Conservation (phyloP, 305 asterid genomes). For the Fraxinus sp. region DNA sequence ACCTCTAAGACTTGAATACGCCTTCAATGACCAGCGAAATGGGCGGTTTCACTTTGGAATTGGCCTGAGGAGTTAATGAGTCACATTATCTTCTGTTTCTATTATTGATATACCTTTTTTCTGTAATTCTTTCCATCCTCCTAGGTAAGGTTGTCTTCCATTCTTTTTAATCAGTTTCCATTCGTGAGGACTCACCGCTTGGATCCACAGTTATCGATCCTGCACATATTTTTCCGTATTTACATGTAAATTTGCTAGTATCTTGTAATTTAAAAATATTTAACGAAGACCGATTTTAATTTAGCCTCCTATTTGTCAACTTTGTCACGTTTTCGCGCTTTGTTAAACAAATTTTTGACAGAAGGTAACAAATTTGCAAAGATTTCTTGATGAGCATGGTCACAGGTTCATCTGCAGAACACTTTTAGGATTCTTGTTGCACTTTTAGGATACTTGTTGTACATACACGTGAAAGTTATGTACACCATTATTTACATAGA, state of each 20-base stretch:
- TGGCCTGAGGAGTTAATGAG: constrained; percentile 62
- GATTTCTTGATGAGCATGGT: neutral
- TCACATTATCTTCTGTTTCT: neutral
- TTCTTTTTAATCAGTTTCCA: neutral
- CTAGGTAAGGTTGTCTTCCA: neutral
- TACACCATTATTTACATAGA: too few relatives aligned
- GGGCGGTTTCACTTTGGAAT: constrained; percentile 93
- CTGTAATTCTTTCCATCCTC: too few relatives aligned
- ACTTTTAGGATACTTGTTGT: too few relatives aligned
- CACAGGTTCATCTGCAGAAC: neutral
- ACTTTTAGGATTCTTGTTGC: too few relatives aligned
- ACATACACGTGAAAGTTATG: too few relatives aligned
- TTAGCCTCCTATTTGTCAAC: neutral
- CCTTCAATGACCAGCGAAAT: constrained; percentile 66
- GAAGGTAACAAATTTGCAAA: neutral
- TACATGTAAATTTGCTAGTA: too few relatives aligned
- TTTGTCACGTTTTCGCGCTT: too few relatives aligned
- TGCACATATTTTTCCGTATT: too few relatives aligned
- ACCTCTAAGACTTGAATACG: constrained; percentile 90
- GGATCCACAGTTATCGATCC: neutral
- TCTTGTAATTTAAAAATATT: neutral
- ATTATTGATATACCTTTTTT: too few relatives aligned
- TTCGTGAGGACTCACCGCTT: neutral
- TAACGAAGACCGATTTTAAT: neutral
- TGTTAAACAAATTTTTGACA: neutral